Conservation (phyloP, 2,329 filamentous ascomycete species). For the Xylariaceae sp. region DNA sequence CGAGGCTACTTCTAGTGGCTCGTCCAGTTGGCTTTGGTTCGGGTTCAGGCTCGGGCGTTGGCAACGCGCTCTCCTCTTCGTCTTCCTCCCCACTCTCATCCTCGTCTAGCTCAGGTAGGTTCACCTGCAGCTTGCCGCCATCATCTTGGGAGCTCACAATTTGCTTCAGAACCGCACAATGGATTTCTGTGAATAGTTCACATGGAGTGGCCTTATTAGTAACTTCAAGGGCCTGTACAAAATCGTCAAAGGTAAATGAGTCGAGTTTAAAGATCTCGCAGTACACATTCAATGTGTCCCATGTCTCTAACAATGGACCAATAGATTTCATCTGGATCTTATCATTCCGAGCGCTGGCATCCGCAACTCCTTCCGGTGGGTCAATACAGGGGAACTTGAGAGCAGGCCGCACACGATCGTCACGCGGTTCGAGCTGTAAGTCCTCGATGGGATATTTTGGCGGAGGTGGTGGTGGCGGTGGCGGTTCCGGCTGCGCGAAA, state of each 20-base stretch:
- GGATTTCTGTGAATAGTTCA: conserved; percentile 86
- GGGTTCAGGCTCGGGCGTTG: conserved; percentile 72
- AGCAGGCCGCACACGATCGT: conserved; percentile 70
- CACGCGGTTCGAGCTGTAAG: conserved; percentile 75
- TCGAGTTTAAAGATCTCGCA: conserved; percentile 93
- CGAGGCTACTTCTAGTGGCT: conserved; percentile 84
- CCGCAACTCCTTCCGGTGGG: conserved; percentile 57
- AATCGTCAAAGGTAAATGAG: conserved; percentile 98
- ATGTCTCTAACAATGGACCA: conserved; percentile 85
- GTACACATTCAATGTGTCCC: conserved; percentile 98
- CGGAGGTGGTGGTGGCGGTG: conserved; percentile 69
- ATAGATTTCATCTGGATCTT: conserved; percentile 83
- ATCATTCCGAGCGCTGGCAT: conserved; percentile 54
- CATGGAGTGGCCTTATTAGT: conserved; percentile 76
- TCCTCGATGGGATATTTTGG: conserved; percentile 98
- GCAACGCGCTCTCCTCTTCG: conserved; percentile 57
- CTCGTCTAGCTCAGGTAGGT: conserved; percentile 75
- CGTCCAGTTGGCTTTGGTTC: conserved; percentile 69
- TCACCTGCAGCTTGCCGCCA: conserved; percentile 79
- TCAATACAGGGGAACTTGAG: conserved; percentile 79
- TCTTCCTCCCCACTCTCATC: conserved; percentile 72
- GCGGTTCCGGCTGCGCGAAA: conserved; percentile 53
- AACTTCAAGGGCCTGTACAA: conserved; percentile 83
- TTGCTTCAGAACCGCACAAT: conserved; percentile 88
- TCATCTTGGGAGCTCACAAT: conserved; percentile 78